Evolutionary conservation across 148 eudicot genomes (phyloP), one percentile per base, ranked within the genome.

Genomic region (Camellia sinensis): DNA sequence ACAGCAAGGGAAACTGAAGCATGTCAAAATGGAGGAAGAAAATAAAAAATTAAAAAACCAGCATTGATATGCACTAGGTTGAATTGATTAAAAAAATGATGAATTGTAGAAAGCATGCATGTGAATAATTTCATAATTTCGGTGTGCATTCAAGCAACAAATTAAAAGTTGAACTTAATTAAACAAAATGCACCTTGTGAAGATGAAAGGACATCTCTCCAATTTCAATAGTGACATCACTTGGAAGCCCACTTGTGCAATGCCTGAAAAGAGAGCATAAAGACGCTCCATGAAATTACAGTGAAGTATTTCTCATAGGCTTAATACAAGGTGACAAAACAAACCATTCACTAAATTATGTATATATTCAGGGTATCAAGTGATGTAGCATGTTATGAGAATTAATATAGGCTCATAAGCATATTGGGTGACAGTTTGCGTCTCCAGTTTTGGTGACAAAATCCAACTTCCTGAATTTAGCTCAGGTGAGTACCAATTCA

Each of bases 221-320:
- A 56, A 90, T 84, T 81, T 89, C 89, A 69, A 92, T 81, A 41
- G 91, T 88, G n/a, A 92, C 90, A 81, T 92, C 96, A 75, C 96
- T 90, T 67, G 93, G 90, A 59, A 92, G 90, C 61, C 93, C 93
- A 75, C 90, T 87, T 41, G 92, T 86, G 80, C 96, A 92, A 53
- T 85, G 81, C 96, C 96, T 92, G 85, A 15, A 80, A 79, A 74
- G 44, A 29, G 22, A 71, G 7, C 54, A 53, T 53, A 53, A 61
- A 19, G 54, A 83, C 1, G 21, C 15, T 37, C 54, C 37, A 9
- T 52, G 13, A 41, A 69, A 63, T 45, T n/a, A 59, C 52, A 50
- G 48, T 63, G 11, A 82, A 53, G 12, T 6, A 46, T 57, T 22
- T n/a, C 65, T 19, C 70, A 37, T 29, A 50, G 29, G 48, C 40